Base-by-base conservation (phyloP, 768 basidiomycete genomes). In the Mycena vitilis region DNA sequence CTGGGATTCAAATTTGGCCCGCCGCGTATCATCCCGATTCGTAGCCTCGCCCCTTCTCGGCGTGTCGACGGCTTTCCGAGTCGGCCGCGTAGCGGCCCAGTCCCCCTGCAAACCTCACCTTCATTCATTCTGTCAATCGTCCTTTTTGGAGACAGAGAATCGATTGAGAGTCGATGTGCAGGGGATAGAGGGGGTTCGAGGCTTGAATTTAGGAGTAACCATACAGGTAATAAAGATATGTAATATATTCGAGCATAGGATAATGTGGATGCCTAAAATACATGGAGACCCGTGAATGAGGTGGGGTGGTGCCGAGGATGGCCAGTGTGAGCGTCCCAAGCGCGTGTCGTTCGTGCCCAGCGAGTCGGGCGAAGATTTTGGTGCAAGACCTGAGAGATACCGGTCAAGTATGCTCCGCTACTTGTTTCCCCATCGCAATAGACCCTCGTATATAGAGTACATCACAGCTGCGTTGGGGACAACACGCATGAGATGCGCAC, bases 401-500 rank as follows among this genome's bases (percentile, higher is more conserved):
- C 53, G 44, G 25, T 56, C 30, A 30, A 44, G 22, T 12, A 11
- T 8, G 16, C 1, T 13, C 40, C 40, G n/a, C 25, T 55, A 60
- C 42, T 44, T 61, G 58, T 34, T 65, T 15, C 66, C 82, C 89
- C 89, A 94, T 47, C 89, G 84, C 37, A 96, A 81, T 37, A 91
- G 83, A 30, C 91, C 89, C 78, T 99, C 96, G 75, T 98, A 98
- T 75, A 98, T 95, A 68, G 90, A 90, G 81, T 92, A 99, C 97
- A 99, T 98, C 71, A 96, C 94, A 0, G 92, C 93, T 0, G 97
- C 97, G 73, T 99, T 99, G 9, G 97, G 97, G 5, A 99, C 94
- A 65, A 98, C 96, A 57, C 98, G 91, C 88, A 99, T 92, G 65
- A 99, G 85, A 78, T 99, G 98, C 0, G 98, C 96, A 61, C 91